Base-by-base conservation (phyloP, 129 eudicot genomes). In the Heracleum sosnowskyi region DNA sequence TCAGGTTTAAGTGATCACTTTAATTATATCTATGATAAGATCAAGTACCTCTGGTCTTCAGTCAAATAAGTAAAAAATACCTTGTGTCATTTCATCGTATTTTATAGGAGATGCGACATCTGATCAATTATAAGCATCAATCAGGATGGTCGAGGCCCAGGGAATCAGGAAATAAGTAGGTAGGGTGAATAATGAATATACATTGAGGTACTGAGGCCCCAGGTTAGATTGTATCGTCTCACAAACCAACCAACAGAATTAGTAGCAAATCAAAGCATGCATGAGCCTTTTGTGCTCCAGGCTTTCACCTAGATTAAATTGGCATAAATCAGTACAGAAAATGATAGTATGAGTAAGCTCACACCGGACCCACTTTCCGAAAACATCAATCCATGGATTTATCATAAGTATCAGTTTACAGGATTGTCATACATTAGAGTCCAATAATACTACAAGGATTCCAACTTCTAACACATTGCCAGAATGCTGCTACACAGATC, bases 131-230 rank as follows among this genome's bases (percentile, higher is more conserved):
- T 20, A 51, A 70, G 49, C 10, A 40, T 84, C 78, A 40, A 37
- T 51, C 73, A 44, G 35, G 57, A 81, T 82, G 86, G 89, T 75
- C n/a, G n/a, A n/a, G n/a, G n/a, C n/a, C 83, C 84, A 69, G 72
- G 64, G 29, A 24, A 55, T 22, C 34, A 37, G 33, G 47, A 39
- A n/a, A 36, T 40, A 20, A 44, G 51, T 24, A 39, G 4, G 51
- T 71, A 34, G 24, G 76, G 51, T 71, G 51, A 71, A 40, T 40
- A 71, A 39, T 40, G 76, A 71, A 40, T 40, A 40, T 71, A 24
- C 76, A 40, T 71, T 40, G 31, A 22, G 44, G 49, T 71, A 24
- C 22, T 4, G 11, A 71, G 51, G 76, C 76, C 76, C 74, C 74
- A 36, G 42, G 40, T 22, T 22, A 34, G 74, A 70, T 18, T 34